phyloP scores from a whole-genome alignment of 805 yeast genomes.

The Metschnikowia sp. region DNA sequence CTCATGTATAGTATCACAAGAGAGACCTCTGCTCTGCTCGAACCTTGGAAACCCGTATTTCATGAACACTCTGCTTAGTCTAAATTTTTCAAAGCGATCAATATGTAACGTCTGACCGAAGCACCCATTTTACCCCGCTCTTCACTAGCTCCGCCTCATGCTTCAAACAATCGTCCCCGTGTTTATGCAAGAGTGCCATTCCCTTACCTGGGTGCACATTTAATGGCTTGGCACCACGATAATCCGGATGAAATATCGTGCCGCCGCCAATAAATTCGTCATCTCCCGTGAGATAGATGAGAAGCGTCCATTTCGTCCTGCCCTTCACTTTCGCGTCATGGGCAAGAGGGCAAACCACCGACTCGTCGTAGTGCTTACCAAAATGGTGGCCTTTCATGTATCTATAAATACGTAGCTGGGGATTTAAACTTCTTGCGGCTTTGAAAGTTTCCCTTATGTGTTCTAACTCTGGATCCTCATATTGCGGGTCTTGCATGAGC shows the following conservation, averaged over 20 bases:
- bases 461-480: conserved; percentile 27
- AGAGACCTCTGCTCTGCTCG: no score
- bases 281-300: conserved; percentile 55
- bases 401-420: conserved; percentile 54
- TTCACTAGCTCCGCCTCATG: conserved; percentile 56
- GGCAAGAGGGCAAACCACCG: conserved; percentile 34
- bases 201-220: conserved; percentile 50
- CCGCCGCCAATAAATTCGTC: conserved; percentile 58
- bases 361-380: conserved; percentile 60
- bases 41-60: no score
- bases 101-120: conserved; percentile 51
- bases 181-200: conserved; percentile 59
- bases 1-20: no score
- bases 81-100: not conserved
- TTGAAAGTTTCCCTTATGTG: conserved; percentile 27
- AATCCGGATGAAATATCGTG: conserved; percentile 47
- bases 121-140: conserved; percentile 58
- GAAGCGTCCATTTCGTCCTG: conserved; percentile 55
- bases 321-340: conserved; percentile 30
- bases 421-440: conserved; percentile 48
- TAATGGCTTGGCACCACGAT: conserved; percentile 21
- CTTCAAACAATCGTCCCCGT: conserved; percentile 59
- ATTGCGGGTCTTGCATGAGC: conserved; percentile 25
- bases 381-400: conserved; percentile 57
- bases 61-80: no score